Percentiles rank a stretch among this genome's conserved stretches.
Evolutionary conservation across 257 asterid genomes (phyloP).

Genomic region (Petunia axillaris): DNA sequence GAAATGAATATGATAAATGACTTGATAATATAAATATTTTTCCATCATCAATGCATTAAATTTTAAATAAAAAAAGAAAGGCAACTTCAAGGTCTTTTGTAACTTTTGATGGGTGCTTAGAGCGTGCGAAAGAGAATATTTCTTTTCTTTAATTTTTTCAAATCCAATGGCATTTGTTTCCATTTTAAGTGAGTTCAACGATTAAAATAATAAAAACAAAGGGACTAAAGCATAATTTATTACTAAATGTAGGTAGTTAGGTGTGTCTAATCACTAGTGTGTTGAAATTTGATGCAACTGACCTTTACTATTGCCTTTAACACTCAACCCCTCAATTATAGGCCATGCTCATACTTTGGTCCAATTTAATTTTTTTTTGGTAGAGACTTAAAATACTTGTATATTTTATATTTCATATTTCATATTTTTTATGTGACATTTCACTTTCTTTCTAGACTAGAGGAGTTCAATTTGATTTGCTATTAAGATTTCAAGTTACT

Average conservation of each 20-base stretch:
- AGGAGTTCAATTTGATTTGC: not conserved
- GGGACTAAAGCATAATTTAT: not conserved
- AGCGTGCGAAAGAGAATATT: constrained; percentile 5
- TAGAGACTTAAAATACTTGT: not conserved
- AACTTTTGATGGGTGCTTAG: constrained; percentile 2
- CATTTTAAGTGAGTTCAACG: constrained; percentile 15
- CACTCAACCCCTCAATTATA: constrained; percentile 20
- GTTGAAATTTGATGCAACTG: not conserved
- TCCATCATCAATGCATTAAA: too few species aligned
- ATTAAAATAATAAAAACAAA: not conserved
- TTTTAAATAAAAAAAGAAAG: not conserved
- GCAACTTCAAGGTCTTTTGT: not conserved
- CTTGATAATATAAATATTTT: too few species aligned
- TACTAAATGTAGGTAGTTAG: constrained; percentile 29
- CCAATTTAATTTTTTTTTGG: constrained; percentile 2
- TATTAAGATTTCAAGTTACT: not conserved
- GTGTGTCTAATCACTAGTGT: constrained; percentile 35
- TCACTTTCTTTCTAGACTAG: not conserved
- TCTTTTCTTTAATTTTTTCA: not conserved
- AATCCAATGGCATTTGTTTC: constrained; percentile 21
- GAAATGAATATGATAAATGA: too few species aligned
- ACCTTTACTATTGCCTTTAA: not conserved
- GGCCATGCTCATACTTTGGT: not conserved
- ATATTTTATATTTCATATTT: too few species aligned
- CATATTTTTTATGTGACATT: not conserved